phyloP scores from a whole-genome alignment of 2,329 filamentous ascomycete genomes.

The Thielaviopsis populi region DNA sequence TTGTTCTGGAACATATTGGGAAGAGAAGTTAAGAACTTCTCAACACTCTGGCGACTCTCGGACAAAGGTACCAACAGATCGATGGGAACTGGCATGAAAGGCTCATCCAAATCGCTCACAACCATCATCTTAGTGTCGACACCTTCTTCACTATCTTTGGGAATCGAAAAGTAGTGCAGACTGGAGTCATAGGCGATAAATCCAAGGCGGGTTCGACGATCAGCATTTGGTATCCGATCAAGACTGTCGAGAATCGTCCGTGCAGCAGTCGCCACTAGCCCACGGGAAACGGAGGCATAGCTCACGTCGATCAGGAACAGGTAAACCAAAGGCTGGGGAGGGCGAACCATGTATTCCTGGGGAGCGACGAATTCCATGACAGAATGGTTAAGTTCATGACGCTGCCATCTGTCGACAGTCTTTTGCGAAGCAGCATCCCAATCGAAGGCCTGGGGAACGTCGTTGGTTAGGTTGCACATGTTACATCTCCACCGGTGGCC shows the following conservation, averaged over 20 bases:
- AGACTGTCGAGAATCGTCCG: constrained; percentile 90
- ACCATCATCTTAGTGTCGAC: constrained; percentile 83
- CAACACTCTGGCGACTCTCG: constrained; percentile 80
- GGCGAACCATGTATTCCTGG: constrained; percentile 98
- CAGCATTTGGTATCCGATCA: constrained; percentile 94
- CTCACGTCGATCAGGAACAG: constrained; percentile 92
- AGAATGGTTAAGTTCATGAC: constrained; percentile 86
- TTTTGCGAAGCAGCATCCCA: constrained; percentile 92
- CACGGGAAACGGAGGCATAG: constrained; percentile 76
- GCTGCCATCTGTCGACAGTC: constrained; percentile 79
- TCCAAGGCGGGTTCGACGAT: constrained; percentile 77
- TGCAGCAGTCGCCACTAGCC: constrained; percentile 79
- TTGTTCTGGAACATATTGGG: constrained; percentile 96
- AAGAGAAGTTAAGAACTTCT: constrained; percentile 77
- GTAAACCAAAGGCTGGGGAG: constrained; percentile 88
- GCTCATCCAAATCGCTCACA: constrained; percentile 87
- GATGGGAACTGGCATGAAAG: constrained; percentile 84
- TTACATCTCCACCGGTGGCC: constrained; percentile 98
- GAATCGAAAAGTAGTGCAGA: constrained; percentile 90
- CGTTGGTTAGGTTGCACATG: constrained; percentile 98
- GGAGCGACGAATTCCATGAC: constrained; percentile 96
- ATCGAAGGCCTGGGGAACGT: constrained; percentile 97
- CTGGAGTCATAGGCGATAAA: constrained; percentile 93
- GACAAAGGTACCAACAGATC: constrained; percentile 80
- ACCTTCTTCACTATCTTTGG: constrained; percentile 71